Evolutionary conservation across 1,284 basidiomycete species (phyloP), one percentile per base, ranked within the genome.

Genomic region (Boletus sp.): DNA sequence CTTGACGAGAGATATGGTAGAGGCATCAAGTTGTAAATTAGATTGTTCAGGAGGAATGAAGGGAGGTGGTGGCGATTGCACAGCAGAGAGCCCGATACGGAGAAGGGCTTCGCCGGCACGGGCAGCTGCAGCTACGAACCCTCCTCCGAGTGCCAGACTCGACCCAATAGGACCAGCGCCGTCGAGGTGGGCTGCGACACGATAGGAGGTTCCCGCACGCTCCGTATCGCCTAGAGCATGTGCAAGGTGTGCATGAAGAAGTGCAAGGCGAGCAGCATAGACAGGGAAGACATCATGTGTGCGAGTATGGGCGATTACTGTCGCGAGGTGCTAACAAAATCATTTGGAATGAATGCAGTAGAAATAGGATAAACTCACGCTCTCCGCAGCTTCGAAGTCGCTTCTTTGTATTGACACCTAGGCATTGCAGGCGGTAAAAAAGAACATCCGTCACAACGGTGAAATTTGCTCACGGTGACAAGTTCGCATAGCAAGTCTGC

Each of bases 401-500:
- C 77, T 80, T 16, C 85, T 74, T 77, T 78, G 53, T 12, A 83
- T 81, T 2, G 74, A 75, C 4, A 82, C 73, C 83, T 85, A 40
- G 14, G 20, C 1, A 49, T 2, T n/a, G 13, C 14, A 13, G 5
- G 12, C 16, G 20, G 17, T 50, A 16, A 55, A 34, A 2, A 1
- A 29, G 17, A 7, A 26, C 26, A 19, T 16, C 35, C 12, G 17
- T 30, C 22, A 36, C 25, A 17, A 35, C 7, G 29, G 10, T 25
- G 37, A 42, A 45, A 47, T 14, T 64, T 5, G 8, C 77, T 48
- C 59, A 85, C 83, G 3, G 75, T 75, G 16, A 80, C 67, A 6
- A 88, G 70, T 57, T 88, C 86, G 49, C 77, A 82, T 27, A 87
- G 61, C 48, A 88, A 61, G 56, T 88, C 86, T 0, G 82, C 84